A percentile compares a stretch with the other conserved stretches of the same genome.
These are phyloP conservation scores for Curvularia hawaiiensis DNA, from an alignment of 2,329 filamentous ascomycete genomes.

Conservation along the genomic window DNA sequence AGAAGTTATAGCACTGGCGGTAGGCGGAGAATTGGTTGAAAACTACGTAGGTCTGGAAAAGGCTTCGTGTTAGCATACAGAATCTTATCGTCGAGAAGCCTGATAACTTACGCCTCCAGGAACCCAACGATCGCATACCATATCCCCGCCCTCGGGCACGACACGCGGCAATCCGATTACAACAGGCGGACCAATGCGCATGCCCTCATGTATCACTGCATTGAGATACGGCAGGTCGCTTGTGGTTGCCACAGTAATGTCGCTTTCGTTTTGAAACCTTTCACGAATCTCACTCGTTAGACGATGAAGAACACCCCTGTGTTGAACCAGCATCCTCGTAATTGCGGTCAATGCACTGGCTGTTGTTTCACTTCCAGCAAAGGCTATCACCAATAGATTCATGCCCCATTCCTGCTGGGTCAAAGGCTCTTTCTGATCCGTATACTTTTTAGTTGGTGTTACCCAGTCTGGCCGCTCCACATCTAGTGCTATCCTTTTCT, in stretches of 20 bases:
- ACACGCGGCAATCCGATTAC: conserved; percentile 27
- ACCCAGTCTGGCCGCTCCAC: conserved; percentile 37
- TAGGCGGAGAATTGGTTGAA: conserved; percentile 38
- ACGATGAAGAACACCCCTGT: conserved; percentile 32
- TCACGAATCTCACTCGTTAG: conserved; percentile 33
- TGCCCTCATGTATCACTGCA: conserved; percentile 47
- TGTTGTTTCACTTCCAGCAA: conserved; percentile 53
- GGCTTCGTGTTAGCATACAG: not conserved
- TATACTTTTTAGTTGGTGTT: conserved; percentile 31
- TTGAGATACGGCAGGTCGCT: conserved; percentile 31
- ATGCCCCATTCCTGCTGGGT: conserved; percentile 45
- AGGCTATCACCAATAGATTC: conserved; percentile 46
- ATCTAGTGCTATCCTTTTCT: conserved; percentile 27
- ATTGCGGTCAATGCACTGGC: conserved; percentile 47
- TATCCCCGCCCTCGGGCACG: conserved; percentile 29
- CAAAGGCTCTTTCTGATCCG: conserved; percentile 24
- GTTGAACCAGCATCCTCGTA: conserved; percentile 40
- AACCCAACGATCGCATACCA: conserved; percentile 29
- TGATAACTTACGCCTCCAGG: conserved; percentile 25
- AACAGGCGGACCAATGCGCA: conserved; percentile 39
- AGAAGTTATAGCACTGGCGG: conserved; percentile 36
- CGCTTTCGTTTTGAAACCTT: conserved; percentile 27
- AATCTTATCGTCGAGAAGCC: too few species aligned
- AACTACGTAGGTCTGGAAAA: conserved; percentile 33
- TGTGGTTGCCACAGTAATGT: conserved; percentile 31